Evolutionary conservation across 768 basidiomycete genomes (phyloP).

Genomic region (Hericium alpestre): DNA sequence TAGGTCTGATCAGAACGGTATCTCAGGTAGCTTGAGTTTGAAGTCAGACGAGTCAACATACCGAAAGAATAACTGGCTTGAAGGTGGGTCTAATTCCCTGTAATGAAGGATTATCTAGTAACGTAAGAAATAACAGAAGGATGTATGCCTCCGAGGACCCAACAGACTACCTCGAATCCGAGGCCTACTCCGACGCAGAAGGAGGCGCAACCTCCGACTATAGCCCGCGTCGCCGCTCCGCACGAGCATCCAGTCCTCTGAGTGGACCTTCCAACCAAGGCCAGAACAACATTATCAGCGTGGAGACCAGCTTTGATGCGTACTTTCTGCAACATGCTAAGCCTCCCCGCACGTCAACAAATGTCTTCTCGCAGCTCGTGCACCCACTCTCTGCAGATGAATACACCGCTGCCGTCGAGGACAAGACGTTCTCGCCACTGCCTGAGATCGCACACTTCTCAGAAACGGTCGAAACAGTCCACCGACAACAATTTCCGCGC

Average conservation of each 20-base stretch:
- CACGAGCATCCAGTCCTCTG: not conserved
- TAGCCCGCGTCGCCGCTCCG: not conserved
- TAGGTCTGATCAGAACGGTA: not conserved
- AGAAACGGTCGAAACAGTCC: slow-evolving; percentile 21
- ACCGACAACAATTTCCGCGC: slow-evolving; percentile 38
- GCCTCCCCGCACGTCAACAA: slow-evolving; percentile 62
- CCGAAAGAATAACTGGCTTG: not conserved
- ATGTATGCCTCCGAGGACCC: not conserved
- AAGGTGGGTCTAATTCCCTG: not conserved
- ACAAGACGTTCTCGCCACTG: slow-evolving; percentile 16
- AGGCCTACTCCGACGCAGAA: not conserved
- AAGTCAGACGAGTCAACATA: not conserved
- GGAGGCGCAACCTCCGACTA: not conserved
- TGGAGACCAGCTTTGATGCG: slow-evolving; percentile 61
- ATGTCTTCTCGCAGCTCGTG: slow-evolving; percentile 27
- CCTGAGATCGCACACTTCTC: slow-evolving; percentile 22
- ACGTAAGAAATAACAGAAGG: not conserved
- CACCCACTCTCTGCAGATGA: not conserved
- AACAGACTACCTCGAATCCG: not conserved
- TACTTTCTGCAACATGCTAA: slow-evolving; percentile 65
- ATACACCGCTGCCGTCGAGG: slow-evolving; percentile 12
- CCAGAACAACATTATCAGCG: not conserved
- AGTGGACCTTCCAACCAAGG: not conserved
- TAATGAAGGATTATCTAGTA: not conserved
- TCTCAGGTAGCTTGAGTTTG: not conserved